Base-by-base conservation (phyloP, 768 basidiomycete genomes). In the Rhizopogon rudus region DNA sequence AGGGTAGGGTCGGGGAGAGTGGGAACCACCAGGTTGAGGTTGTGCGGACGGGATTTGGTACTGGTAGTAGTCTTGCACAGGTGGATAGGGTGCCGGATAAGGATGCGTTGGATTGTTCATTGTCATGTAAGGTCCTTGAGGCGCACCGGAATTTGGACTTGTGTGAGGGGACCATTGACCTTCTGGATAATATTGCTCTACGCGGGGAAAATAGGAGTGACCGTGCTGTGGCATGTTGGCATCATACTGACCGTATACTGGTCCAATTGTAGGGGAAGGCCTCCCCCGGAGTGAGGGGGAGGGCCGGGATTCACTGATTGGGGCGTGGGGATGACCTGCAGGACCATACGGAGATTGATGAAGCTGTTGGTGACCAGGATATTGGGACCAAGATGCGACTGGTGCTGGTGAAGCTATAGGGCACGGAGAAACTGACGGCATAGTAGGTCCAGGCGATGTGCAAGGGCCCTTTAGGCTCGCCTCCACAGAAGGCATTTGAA, bases 401-500 rank as follows among this genome's bases (percentile, higher is more conserved):
- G 44, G n/a, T 22, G 8, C 40, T 41, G 60, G 56, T 28, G 57
- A 57, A 16, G 57, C 51, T 7, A 60, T 42, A 2, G 51, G 55
- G 46, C 56, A 62, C 42, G 58, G 65, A 49, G 63, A 69, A 61
- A 57, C 58, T 40, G 63, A 60, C 2, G 61, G 51, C 2, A 50
- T 37, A 2, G 53, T 37, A 2, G 53, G 61, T 22, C 42, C 50
- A 14, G 60, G 40, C 7, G 56, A 52, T 28, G 52, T 41, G 7
- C 55, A 57, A 2, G 55, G 40, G 40, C 54, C 51, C 13, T 49
- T 58, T 59, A 58, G 58, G 14, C 53, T 52, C 31, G 59, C 14
- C 51, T 59, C 40, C 56, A 61, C 33, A 57, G 66, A 55, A 60
- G 37, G 54, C 43, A 61, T 25, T 56, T 70, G 64, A 77, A 44